Conservation (phyloP, 345 rosid species). For the Adansonia digitata region DNA sequence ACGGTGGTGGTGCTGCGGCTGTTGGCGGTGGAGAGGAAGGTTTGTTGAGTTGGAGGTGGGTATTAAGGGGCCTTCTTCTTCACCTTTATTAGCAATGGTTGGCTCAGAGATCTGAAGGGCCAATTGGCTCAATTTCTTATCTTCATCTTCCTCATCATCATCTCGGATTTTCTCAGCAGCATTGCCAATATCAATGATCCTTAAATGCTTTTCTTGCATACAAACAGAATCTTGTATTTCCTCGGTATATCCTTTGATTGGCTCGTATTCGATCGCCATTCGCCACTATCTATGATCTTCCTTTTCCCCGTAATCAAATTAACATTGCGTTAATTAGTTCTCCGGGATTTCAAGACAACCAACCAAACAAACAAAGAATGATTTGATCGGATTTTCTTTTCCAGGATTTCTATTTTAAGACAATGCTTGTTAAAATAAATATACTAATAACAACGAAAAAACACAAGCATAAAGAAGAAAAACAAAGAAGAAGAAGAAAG, state of each 20-base stretch:
- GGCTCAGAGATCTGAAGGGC: slow-evolving; percentile 33
- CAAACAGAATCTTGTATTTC: background rate
- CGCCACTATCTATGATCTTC: background rate
- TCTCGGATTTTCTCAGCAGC: background rate
- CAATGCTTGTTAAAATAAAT: background rate
- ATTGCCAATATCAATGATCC: background rate
- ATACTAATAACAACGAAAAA: background rate
- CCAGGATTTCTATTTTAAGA: background rate
- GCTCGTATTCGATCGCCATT: slow-evolving; percentile 8
- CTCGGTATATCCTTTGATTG: background rate
- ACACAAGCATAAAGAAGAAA: background rate
- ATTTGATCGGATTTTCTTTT: background rate
- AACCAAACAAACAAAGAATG: background rate
- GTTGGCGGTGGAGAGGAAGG: background rate
- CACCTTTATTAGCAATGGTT: background rate
- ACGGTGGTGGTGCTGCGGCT: slow-evolving; percentile 24
- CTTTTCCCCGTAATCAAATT: background rate
- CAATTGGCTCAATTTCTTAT: slow-evolving; percentile 14
- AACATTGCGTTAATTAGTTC: background rate
- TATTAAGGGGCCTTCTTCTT: slow-evolving; percentile 10
- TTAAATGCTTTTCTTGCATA: background rate
- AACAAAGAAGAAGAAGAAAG: no score
- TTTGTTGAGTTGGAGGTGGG: slow-evolving; percentile 12
- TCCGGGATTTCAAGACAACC: background rate
- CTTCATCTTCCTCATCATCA: slow-evolving; percentile 13